Conservation (phyloP, 2,329 filamentous ascomycete species). For the Lizonia empirigonia region DNA sequence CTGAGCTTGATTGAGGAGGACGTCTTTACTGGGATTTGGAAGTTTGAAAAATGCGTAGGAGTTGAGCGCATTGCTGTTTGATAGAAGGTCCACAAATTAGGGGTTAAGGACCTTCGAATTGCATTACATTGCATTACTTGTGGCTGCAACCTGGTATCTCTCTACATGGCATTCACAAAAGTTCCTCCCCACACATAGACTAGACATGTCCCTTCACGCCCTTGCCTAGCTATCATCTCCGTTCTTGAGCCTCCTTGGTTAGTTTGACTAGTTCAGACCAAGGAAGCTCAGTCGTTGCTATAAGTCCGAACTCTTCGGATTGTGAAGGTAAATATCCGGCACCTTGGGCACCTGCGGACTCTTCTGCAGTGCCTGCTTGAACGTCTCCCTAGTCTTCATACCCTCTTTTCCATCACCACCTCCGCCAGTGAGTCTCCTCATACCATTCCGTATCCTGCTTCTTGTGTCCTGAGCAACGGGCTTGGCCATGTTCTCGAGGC, state of each 20-base stretch:
- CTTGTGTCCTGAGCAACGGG: constrained; percentile 62
- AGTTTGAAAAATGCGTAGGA: no score
- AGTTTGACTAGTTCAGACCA: constrained; percentile 9
- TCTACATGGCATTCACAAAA: no score
- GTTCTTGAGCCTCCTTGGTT: constrained; percentile 2
- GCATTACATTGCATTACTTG: no score
- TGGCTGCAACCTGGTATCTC: no score
- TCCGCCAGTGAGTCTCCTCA: constrained; percentile 67
- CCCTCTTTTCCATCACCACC: constrained; percentile 50
- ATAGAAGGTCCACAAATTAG: no score
- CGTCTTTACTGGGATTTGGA: no score
- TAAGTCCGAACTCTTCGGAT: constrained; percentile 44
- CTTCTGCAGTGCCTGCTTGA: constrained; percentile 46
- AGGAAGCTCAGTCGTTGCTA: constrained; percentile 20
- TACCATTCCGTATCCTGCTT: constrained; percentile 57
- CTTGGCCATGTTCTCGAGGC: constrained; percentile 61
- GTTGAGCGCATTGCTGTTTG: no score
- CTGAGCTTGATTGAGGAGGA: no score
- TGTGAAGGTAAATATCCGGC: constrained; percentile 52
- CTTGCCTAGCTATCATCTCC: no score
- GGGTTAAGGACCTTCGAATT: no score
- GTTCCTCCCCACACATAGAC: no score
- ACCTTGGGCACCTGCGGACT: constrained; percentile 57
- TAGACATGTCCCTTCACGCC: no score
- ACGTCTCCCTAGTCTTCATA: constrained; percentile 44